Conservation (phyloP, 257 asterid species). For the Voacanga thouarsii region DNA sequence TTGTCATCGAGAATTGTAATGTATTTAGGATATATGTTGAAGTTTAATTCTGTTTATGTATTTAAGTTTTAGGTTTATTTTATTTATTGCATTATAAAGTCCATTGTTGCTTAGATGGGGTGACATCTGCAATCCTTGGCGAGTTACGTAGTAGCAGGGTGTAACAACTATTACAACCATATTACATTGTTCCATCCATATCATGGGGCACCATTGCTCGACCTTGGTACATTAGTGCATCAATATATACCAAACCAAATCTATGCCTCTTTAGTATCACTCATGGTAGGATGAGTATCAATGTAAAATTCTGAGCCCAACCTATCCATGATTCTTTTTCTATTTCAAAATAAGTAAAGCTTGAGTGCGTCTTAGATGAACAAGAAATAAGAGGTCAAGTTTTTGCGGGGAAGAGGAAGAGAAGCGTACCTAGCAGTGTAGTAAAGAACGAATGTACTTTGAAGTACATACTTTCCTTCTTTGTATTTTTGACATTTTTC, state of each 20-base stretch:
- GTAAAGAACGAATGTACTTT: constrained; percentile 28
- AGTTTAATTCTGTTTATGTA: no score
- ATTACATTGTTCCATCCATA: not conserved
- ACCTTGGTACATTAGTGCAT: not conserved
- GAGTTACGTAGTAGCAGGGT: no score
- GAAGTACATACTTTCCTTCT: constrained; percentile 79
- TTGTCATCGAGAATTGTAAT: no score
- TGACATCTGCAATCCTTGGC: no score
- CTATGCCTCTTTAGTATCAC: constrained; percentile 48
- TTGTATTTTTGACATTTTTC: constrained; percentile 73
- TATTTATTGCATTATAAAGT: no score
- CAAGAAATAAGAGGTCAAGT: not conserved
- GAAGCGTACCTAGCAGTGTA: not conserved
- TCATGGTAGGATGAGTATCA: constrained; percentile 43
- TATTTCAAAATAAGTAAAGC: constrained; percentile 23
- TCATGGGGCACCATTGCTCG: not conserved
- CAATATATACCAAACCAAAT: not conserved
- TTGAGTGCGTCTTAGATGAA: not conserved
- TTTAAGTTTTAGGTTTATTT: no score
- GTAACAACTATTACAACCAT: not conserved
- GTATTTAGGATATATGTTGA: no score
- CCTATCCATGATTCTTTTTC: constrained; percentile 57
- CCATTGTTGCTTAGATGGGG: no score
- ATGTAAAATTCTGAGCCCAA: constrained; percentile 60
- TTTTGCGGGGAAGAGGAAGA: not conserved